phyloP scores from a whole-genome alignment of 2,329 filamentous ascomycete species.

The Zymoseptoria pseudotritici region DNA sequence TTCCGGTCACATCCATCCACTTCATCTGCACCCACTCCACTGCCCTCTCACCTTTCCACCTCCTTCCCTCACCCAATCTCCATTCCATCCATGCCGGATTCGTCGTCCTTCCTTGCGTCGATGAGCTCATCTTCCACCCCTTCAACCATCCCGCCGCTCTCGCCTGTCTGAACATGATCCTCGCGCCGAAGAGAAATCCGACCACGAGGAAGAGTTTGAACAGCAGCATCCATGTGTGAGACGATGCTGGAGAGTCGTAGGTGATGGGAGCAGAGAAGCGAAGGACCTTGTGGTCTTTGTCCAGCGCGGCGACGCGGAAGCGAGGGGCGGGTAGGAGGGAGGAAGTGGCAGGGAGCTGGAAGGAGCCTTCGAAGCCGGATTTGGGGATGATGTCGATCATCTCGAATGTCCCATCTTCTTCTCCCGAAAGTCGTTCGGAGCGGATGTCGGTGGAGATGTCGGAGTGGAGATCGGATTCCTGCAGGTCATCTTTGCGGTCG shows the following conservation, averaged over 20 bases:
- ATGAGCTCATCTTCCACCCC: neutral
- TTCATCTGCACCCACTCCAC: slow-evolving; percentile 15
- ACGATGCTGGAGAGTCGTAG: slow-evolving; percentile 6
- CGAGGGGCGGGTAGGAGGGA: slow-evolving; percentile 6
- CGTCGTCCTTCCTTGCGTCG: neutral
- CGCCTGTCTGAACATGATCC: slow-evolving; percentile 10
- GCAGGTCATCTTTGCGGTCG: neutral
- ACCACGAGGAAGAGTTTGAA: slow-evolving; percentile 15
- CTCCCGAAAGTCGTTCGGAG: slow-evolving; percentile 45
- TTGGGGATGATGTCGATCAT: slow-evolving; percentile 16
- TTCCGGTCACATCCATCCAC: slow-evolving; percentile 1
- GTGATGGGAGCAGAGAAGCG: slow-evolving; percentile 10
- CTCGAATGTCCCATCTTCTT: slow-evolving; percentile 2
- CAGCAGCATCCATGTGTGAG: slow-evolving; percentile 8
- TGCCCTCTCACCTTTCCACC: neutral
- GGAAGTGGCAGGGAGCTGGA: slow-evolving; percentile 8
- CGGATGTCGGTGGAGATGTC: slow-evolving; percentile 69
- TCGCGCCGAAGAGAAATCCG: slow-evolving; percentile 12
- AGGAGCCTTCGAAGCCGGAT: slow-evolving; percentile 20
- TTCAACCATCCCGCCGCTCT: slow-evolving; percentile 7
- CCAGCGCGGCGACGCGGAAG: slow-evolving; percentile 19
- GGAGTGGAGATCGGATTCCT: slow-evolving; percentile 47
- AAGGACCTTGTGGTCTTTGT: slow-evolving; percentile 16
- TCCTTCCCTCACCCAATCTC: neutral
- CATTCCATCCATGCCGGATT: neutral